Base-by-base conservation (phyloP, 192 early-diverging fungal species). In the Lobosporangium transversale region DNA sequence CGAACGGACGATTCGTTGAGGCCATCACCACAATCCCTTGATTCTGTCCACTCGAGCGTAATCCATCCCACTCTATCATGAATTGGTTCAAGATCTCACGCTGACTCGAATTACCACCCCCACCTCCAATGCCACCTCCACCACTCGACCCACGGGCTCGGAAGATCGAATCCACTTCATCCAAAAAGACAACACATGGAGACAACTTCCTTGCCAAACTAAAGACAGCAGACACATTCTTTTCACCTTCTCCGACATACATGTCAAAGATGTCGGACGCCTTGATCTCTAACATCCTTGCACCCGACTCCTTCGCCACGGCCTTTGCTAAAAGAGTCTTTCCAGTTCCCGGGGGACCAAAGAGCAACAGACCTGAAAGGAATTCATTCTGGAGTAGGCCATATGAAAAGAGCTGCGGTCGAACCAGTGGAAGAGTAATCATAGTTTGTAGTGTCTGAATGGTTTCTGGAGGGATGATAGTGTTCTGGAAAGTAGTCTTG, bases 21-120 rank as follows among this genome's bases (percentile, higher is more conserved):
- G 91, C 95, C 87, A 97, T 89, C 14, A 97, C 83, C 60, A 94
- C 88, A 20, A 97, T 87, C 29, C 94, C 91, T 35, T 87, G 73
- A 67, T 95, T 95, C 35, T 88, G 78, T 27, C 73, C 73, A 37
- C 73, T 76, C 2, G 85, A 85, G 10, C 89, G 84, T 36, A 94
- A 75, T 5, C 96, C 96, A 66, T 97, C 96, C 95, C 97, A 99
- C 75, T 99, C 96, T 17, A 90, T 87, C 95, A 98, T 98, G 61
- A 99, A 96, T 80, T 98, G 94, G 55, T 96, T 97, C 70, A 97
- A 83, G 2, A 92, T 90, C 71, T 95, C 93, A 49, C 89, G 89
- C 45, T 89, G 90, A 79, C 80, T 89, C 31, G 87, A 83, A 57
- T 85, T 89, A 9, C 71, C 53, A 6, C 73, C 76, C 0, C 74